A percentile compares a stretch with the other conserved stretches of the same genome.
Conservation (phyloP, 2,329 filamentous ascomycete genomes). For the Talaromyces sp. region DNA sequence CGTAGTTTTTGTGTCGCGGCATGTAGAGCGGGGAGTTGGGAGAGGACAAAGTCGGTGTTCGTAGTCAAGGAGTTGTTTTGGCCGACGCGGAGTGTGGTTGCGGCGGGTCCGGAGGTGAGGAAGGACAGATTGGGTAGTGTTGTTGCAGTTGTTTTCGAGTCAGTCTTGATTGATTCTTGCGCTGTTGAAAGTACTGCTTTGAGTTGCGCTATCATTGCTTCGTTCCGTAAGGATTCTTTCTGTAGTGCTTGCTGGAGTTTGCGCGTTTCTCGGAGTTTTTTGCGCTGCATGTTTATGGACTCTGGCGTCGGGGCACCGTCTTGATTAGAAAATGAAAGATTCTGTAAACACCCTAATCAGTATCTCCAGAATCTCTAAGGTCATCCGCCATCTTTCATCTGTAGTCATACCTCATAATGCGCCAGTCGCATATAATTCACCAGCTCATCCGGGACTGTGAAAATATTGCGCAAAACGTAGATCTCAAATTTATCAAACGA, state of each 20-base stretch:
- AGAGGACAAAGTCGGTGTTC: slow-evolving; percentile 66
- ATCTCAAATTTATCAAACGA: slow-evolving; percentile 86
- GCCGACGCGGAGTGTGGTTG: slow-evolving; percentile 46
- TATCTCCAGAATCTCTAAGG: background rate
- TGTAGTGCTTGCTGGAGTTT: slow-evolving; percentile 68
- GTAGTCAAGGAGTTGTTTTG: slow-evolving; percentile 39
- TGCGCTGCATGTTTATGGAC: slow-evolving; percentile 66
- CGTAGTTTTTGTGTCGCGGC: slow-evolving; percentile 65
- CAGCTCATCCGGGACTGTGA: slow-evolving; percentile 68
- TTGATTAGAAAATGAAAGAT: slow-evolving; percentile 32
- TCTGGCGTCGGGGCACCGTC: slow-evolving; percentile 57
- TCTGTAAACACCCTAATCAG: slow-evolving; percentile 24
- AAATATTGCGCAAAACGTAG: slow-evolving; percentile 81
- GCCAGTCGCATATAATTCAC: slow-evolving; percentile 74
- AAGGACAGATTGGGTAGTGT: slow-evolving; percentile 50
- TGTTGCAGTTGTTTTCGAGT: slow-evolving; percentile 22
- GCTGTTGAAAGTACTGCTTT: slow-evolving; percentile 51
- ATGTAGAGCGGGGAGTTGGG: slow-evolving; percentile 76
- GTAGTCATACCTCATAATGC: slow-evolving; percentile 69
- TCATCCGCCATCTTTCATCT: background rate
- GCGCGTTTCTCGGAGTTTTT: slow-evolving; percentile 73
- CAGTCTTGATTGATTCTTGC: slow-evolving; percentile 13
- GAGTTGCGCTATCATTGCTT: slow-evolving; percentile 64
- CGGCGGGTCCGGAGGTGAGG: slow-evolving; percentile 50
- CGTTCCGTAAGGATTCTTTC: slow-evolving; percentile 69